These are phyloP conservation scores for Micractinium sp. DNA, from an alignment of 139 green algal genomes.

Conservation along the genomic window DNA sequence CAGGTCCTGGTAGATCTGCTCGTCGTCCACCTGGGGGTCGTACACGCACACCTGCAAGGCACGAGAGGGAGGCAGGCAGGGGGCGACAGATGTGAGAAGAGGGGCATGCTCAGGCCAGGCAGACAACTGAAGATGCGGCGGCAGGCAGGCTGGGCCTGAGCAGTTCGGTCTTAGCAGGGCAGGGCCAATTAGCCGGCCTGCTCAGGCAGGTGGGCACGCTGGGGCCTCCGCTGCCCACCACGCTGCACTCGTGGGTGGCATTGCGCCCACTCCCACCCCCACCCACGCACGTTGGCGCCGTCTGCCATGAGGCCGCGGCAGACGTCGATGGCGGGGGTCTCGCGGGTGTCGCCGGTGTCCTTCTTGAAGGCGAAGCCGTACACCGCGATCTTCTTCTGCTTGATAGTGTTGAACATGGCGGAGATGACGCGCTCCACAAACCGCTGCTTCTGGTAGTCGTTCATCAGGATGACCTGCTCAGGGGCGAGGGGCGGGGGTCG, in stretches of 20 bases:
- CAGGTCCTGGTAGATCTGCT: conserved; percentile 90
- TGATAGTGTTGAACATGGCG: conserved; percentile 99
- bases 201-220: too few species aligned
- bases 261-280: background rate
- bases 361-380: conserved; percentile 99
- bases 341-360: conserved; percentile 93
- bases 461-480: conserved; percentile 90
- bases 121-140: background rate
- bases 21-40: conserved; percentile 88
- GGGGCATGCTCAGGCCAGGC: background rate
- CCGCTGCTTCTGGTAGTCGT: conserved; percentile 99
- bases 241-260: too few species aligned
- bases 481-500: background rate
- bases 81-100: background rate
- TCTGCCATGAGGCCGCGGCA: conserved; percentile 73
- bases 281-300: conserved; percentile 51
- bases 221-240: background rate
- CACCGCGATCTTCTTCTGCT: conserved; percentile 94
- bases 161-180: too few species aligned
- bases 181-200: too few species aligned
- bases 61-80: background rate
- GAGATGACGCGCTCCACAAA: conserved; percentile 97
- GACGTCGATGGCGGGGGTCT: conserved; percentile 99
- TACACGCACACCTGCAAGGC: conserved; percentile 79
- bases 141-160: too few species aligned